Percentiles rank a stretch among this genome's conserved stretches.
Evolutionary conservation across 495 filamentous ascomycete genomes (phyloP).

Genomic region (Penicillium subrubescens): DNA sequence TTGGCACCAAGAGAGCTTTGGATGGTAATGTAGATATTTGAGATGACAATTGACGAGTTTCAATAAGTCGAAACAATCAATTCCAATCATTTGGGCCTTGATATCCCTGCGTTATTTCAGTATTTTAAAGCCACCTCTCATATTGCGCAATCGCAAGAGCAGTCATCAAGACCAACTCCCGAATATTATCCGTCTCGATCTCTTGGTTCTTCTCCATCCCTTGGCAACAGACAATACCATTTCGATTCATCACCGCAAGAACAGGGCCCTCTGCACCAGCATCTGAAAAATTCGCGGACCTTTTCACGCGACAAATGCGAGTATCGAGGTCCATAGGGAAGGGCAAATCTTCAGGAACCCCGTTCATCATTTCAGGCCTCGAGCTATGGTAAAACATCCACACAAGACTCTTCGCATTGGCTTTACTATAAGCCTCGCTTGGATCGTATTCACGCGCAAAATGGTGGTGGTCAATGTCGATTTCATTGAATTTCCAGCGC

Average conservation of each 20-base stretch:
- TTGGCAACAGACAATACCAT: slow-evolving; percentile 1
- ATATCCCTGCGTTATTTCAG: not conserved
- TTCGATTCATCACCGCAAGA: slow-evolving; percentile 7
- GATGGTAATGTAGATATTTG: not conserved
- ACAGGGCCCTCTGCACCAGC: not conserved
- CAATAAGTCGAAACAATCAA: not conserved
- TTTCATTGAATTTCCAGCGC: slow-evolving; percentile 8
- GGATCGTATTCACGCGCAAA: not conserved
- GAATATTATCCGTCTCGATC: not conserved
- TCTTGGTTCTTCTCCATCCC: not conserved
- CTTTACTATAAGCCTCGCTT: too few relatives aligned
- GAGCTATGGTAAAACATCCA: slow-evolving; percentile 1
- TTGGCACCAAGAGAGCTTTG: slow-evolving; percentile 5
- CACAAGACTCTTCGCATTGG: not conserved
- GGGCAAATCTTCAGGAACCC: not conserved
- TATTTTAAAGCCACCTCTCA: not conserved
- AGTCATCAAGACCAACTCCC: slow-evolving; percentile 3
- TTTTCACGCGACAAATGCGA: slow-evolving; percentile 1
- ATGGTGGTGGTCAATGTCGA: not conserved
- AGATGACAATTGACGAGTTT: not conserved
- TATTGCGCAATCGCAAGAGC: slow-evolving; percentile 7
- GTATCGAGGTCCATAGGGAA: slow-evolving; percentile 2
- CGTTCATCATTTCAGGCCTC: not conserved
- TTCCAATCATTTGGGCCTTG: not conserved
- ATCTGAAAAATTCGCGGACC: not conserved